A percentile compares a stretch with the other conserved stretches of the same genome.
Evolutionary conservation across 202 grass and related monocot species (phyloP).

Genomic region (Carex arenaria): DNA sequence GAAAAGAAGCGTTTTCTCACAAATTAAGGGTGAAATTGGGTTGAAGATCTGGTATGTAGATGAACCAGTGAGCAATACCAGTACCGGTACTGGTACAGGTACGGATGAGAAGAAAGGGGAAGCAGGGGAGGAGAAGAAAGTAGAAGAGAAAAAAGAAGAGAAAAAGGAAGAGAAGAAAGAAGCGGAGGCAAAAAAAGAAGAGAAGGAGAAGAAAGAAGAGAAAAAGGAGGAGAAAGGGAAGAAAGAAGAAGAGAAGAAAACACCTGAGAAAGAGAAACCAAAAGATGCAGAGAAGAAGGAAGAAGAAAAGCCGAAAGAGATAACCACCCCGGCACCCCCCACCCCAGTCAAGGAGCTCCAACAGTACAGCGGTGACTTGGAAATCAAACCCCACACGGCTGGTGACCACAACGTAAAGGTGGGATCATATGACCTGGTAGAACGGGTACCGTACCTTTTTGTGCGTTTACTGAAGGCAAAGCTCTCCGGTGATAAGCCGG

Average conservation of each 20-base stretch:
- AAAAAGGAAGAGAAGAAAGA: conserved; percentile 47
- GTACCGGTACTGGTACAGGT: conserved; percentile 1
- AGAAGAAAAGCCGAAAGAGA: conserved; percentile 5
- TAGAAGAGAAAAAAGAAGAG: conserved; percentile 37
- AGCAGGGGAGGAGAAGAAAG: conserved; percentile 28
- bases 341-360: conserved; percentile 53
- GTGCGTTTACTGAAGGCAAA: conserved; percentile 94
- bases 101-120: conserved; percentile 42
- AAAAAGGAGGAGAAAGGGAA: conserved; percentile 51
- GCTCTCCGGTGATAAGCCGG: conserved; percentile 33
- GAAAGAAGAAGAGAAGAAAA: conserved; percentile 48
- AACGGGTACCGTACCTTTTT: conserved; percentile 81
- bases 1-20: conserved; percentile 94
- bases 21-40: conserved; percentile 95
- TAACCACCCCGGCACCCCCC: conserved; percentile 27
- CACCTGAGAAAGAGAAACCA: conserved; percentile 32
- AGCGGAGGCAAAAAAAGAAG: conserved; percentile 29
- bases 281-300: conserved; percentile 46
- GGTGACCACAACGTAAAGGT: conserved; percentile 35
- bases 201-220: conserved; percentile 40
- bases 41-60: conserved; percentile 84
- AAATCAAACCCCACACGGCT: conserved; percentile 51
- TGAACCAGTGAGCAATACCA: conserved; percentile 38
- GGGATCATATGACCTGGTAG: conserved; percentile 72
- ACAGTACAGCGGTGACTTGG: conserved; percentile 56